phyloP scores from a whole-genome alignment of 2,329 filamentous ascomycete genomes.

The Lachnellula suecica region DNA sequence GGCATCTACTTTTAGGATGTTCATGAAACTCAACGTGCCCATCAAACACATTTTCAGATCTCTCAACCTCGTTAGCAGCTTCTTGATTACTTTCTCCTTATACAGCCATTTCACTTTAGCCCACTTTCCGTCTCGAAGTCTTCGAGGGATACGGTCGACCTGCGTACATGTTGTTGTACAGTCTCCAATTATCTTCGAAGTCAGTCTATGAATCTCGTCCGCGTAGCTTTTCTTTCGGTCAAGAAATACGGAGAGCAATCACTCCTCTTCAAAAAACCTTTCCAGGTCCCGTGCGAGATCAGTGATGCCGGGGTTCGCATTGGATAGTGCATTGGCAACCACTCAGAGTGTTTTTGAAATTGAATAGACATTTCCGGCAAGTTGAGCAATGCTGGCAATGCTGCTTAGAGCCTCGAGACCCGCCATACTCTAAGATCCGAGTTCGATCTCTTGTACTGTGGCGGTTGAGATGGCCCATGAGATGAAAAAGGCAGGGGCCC shows the following conservation, averaged over 20 bases:
- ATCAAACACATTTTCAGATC: conserved; percentile 21
- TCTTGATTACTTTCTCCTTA: conserved; percentile 22
- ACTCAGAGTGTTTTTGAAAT: conserved; percentile 19
- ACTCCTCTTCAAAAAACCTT: conserved; percentile 16
- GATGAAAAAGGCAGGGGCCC: too few relatives aligned
- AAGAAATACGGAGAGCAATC: conserved; percentile 13
- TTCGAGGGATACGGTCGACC: conserved; percentile 17
- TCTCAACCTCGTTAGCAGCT: conserved; percentile 16
- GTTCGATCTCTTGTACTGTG: too few relatives aligned
- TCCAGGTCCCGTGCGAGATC: conserved; percentile 19
- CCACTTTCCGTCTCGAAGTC: conserved; percentile 9
- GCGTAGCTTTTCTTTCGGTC: conserved; percentile 16
- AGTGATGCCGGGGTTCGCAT: conserved; percentile 19
- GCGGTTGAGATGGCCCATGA: too few relatives aligned
- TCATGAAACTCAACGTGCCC: conserved; percentile 14
- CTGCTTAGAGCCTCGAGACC: conserved; percentile 16
- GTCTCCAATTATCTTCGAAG: conserved; percentile 20
- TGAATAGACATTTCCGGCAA: conserved; percentile 16
- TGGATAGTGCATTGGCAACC: conserved; percentile 16
- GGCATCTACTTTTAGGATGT: conserved; percentile 17
- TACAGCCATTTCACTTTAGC: conserved; percentile 20
- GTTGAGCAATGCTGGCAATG: conserved; percentile 15
- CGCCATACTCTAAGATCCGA: conserved; percentile 5
- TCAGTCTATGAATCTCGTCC: conserved; percentile 16
- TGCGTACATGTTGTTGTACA: conserved; percentile 20